Base-by-base conservation (phyloP, 768 basidiomycete genomes). In the Sporobolomyces pararoseus region DNA sequence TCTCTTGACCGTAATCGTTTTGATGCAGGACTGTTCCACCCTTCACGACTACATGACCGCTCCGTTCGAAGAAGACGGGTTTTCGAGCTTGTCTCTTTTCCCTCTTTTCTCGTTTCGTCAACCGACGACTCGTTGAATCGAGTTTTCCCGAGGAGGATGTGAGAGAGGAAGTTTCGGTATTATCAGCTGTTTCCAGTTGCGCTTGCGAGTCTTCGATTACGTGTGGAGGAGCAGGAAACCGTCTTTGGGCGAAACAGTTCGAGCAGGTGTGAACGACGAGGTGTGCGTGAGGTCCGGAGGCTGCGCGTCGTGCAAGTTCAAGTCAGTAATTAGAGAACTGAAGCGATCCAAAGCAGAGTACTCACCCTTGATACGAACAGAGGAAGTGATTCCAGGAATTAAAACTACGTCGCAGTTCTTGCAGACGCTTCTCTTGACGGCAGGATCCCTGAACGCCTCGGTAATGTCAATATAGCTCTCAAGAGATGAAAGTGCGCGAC, bases 341-440 rank as follows among this genome's bases (percentile, higher is more conserved):
- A n/a, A n/a, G n/a, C n/a, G n/a, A n/a, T n/a, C n/a, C n/a, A n/a
- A n/a, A n/a, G n/a, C n/a, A n/a, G n/a, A n/a, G 27, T 16, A 60
- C 78, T 54, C 65, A 89, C 91, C 79, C 80, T 86, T 86, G 12
- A 89, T 79, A 4, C 90, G 85, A 29, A 89, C 83, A 1, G 81
- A 82, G 0, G 85, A 84, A 1, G 88, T 87, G 1, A 84, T 71
- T 17, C 91, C 91, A 0, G 89, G 87, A 1, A 91, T 74, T 6
- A 92, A 81, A 12, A 87, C 82, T 0, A 81, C 77, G 65, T 84
- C 82, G 76, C 91, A 94, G 2, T 82, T 81, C 77, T 84, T 86
- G 80, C 91, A 94, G 10, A 91, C 75, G 2, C 87, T 85, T 16
- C 91, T 86, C 78, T 93, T 94, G n/a, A 93, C 83, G 1, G 84